Base-by-base conservation (phyloP, 139 green algal genomes). In the Chlorella sp. region DNA sequence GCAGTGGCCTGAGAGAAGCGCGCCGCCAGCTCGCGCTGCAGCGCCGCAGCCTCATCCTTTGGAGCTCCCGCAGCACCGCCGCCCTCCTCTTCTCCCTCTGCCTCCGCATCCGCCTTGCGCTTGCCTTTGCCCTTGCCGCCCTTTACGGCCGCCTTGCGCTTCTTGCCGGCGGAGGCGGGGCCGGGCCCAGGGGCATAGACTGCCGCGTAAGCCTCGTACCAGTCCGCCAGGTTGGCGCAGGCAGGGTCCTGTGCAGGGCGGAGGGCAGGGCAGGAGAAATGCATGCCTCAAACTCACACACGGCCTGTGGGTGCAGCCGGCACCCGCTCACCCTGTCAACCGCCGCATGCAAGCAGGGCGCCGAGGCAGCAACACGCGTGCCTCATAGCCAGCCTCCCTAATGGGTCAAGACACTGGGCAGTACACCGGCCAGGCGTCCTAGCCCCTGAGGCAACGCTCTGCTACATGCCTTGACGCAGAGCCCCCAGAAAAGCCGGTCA, bases 221-320 rank as follows among this genome's bases (percentile, higher is more conserved):
- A 93, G 67, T 93, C 90, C 13, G 86, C 88, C 78, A 93, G 79
- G 62, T 90, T 86, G 41, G 81, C 63, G 23, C 73, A 84, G 38
- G 74, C 64, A 17, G 73, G 74, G 81, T 93, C 86, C 88, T 91
- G 82, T 69, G 28, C 2, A 21, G 63, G 44, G 44, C 44, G 44
- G 44, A 9, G 44, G 7, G 6, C 44, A 51, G 44, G 44, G 44
- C 44, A 51, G 44, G n/a, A n/a, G n/a, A n/a, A n/a, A n/a, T n/a
- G n/a, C n/a, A n/a, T n/a, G n/a, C n/a, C n/a, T n/a, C n/a, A n/a
- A n/a, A n/a, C n/a, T n/a, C n/a, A n/a, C n/a, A n/a, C n/a, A n/a
- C n/a, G n/a, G n/a, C n/a, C n/a, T n/a, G n/a, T n/a, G n/a, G n/a
- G n/a, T n/a, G n/a, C n/a, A n/a, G n/a, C n/a, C n/a, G n/a, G n/a